Evolutionary conservation across 2,329 filamentous ascomycete genomes (phyloP), one percentile per base, ranked within the genome.

Genomic region (Colletotrichum sp.): DNA sequence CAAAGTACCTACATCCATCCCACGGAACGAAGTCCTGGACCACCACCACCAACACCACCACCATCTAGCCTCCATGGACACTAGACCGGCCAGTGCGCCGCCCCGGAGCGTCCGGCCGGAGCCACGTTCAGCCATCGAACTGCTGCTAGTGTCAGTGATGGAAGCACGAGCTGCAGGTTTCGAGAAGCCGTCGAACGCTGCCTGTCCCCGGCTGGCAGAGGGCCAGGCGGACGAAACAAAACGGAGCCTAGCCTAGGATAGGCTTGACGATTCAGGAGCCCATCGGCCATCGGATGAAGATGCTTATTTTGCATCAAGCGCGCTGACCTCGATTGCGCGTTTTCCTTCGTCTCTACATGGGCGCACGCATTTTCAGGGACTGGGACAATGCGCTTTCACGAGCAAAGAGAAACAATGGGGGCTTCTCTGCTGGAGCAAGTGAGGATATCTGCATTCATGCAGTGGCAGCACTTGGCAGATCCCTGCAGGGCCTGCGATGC

Each of bases 101-200:
- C 36, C 26, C 39, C 62, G 69, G 72, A 66, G 26, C 62, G 39
- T 39, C 64, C 70, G 70, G 57, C 57, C 70, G 64, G 39, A n/a
- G 64, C 34, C 64, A 60, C 64, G 34, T 52, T 65, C 64, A 65
- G 34, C 32, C 73, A 63, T 55, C 52, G 30, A 69, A 39, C 39
- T 49, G 39, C 39, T 49, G 39, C 39, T 49, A 18, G 36, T 32
- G 55, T 34, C 32, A 24, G 63, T 55, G 34, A 26, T 32, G 24
- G 64, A 34, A 36, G 39, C 34, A 59, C n/a, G 26, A 66, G 67
- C 59, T 71, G 67, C 59, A 75, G 49, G 60, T 72, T 75, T 75
- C 69, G 72, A 75, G 72, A 75, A 75, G 72, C 52, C 57, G 69
- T 68, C 69, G 69, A 70, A 72, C n/a, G 55, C 28, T 39, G 21